phyloP scores from a whole-genome alignment of 1,139 yeast species.

The Waltiozyma solani region DNA sequence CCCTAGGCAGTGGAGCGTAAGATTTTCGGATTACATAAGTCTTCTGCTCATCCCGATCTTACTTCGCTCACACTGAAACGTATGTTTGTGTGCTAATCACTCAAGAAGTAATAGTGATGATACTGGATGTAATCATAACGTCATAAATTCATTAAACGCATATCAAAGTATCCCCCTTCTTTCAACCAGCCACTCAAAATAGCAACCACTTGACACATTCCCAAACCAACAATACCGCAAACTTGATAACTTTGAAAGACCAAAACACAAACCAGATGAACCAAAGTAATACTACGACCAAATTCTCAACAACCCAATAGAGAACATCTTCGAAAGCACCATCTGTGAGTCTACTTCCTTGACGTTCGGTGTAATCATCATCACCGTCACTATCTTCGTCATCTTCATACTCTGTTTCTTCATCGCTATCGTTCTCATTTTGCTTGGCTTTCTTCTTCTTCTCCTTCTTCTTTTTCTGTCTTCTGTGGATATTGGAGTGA shows the following conservation, averaged over 20 bases:
- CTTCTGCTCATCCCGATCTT: no score
- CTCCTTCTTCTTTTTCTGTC: neutral
- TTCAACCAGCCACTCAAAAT: no score
- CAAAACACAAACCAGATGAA: slow-evolving; percentile 62
- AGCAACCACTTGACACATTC: slow-evolving; percentile 33
- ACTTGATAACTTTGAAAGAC: slow-evolving; percentile 33
- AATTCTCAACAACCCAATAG: slow-evolving; percentile 32
- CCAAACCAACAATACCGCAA: slow-evolving; percentile 27
- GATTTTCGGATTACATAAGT: no score
- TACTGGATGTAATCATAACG: no score
- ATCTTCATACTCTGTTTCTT: neutral
- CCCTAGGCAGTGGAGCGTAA: no score
- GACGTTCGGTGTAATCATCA: neutral
- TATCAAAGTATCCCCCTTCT: no score
- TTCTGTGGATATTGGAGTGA: neutral
- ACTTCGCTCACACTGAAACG: no score
- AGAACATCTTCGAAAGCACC: slow-evolving; percentile 14
- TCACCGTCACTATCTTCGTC: neutral
- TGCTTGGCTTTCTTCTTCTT: neutral
- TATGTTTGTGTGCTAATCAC: no score
- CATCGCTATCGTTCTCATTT: neutral
- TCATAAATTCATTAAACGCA: no score
- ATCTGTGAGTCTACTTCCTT: neutral
- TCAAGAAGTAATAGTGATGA: no score
- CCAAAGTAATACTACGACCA: slow-evolving; percentile 59